These are phyloP conservation scores for Chaetomium sp. DNA, from an alignment of 2,329 filamentous ascomycete genomes.

Conservation along the genomic window DNA sequence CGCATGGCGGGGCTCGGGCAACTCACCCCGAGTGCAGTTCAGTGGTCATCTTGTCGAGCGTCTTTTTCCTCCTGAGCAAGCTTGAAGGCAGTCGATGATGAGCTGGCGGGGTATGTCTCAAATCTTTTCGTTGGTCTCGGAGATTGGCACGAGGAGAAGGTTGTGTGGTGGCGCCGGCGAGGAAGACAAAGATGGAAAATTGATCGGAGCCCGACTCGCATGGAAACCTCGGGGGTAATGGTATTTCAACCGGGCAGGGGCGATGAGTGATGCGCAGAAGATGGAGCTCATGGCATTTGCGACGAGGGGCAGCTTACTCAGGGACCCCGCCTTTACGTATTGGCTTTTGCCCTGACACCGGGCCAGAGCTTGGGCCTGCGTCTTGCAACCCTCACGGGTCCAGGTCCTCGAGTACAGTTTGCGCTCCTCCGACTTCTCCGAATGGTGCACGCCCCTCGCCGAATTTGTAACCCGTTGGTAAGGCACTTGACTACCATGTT, in stretches of 20 bases:
- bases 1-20: conserved; percentile 17
- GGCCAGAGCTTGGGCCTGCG: conserved; percentile 14
- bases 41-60: conserved; percentile 25
- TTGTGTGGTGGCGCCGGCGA: conserved; percentile 7
- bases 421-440: conserved; percentile 15
- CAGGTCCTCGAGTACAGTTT: neutral
- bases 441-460: conserved; percentile 4
- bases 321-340: conserved; percentile 25
- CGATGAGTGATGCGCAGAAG: conserved; percentile 23
- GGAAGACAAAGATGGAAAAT: conserved; percentile 11
- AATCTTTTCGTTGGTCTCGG: neutral
- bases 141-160: neutral
- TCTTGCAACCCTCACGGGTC: neutral
- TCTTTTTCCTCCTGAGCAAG: neutral
- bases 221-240: conserved; percentile 24
- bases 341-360: conserved; percentile 16
- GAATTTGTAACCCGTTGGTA: neutral
- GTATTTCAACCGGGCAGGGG: conserved; percentile 23
- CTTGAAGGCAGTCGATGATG: neutral
- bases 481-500: no score
- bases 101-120: neutral
- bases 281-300: conserved; percentile 21
- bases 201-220: conserved; percentile 16
- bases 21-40: conserved; percentile 29
- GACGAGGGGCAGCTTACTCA: conserved; percentile 31